Evolutionary conservation across 2,329 filamentous ascomycete genomes (phyloP), one percentile per base, ranked within the genome.

Genomic region (Talaromyces marneffei): DNA sequence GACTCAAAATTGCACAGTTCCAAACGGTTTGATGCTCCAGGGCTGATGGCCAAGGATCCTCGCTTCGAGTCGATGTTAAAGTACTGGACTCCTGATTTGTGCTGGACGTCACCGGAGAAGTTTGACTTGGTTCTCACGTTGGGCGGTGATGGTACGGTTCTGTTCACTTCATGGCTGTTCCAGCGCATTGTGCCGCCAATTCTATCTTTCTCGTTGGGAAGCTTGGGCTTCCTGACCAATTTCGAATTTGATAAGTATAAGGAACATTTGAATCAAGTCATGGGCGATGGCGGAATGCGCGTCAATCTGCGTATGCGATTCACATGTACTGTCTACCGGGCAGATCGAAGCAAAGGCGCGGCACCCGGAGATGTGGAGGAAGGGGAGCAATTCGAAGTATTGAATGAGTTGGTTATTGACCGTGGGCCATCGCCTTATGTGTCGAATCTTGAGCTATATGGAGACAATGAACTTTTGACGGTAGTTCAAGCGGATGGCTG

Each of bases 301-400:
- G 93, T 97, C 63, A 97, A 96, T 71, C 82, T 99, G 67, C 91
- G 94, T 67, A 99, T 99, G 94, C 90, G 94, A 64, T 99, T 99
- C 75, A 99, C 94, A 16, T 97, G 93, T 78, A 97, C 94, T 0
- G 92, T 99, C 8, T 97, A 93, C 79, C 89, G 93, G 48, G 83
- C 88, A 66, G 85, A 79, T 64, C 71, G 72, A 7, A 77, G 72
- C 57, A 75, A 77, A 44, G 75, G 74, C 12, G 75, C 79, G 6
- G 78, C 72, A n/a, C 72, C 79, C 2, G 83, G 82, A 10, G 81
- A 85, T n/a, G 83, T 88, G 66, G 88, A 94, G 68, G 92, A 97
- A 75, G 91, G 89, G 48, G 93, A 97, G 78, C 92, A 96, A 70
- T 97, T 97, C 66, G 94, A 99, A 78, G 93, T 99, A 20, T 86